A percentile compares a stretch with the other conserved stretches of the same genome.
phyloP scores from a whole-genome alignment of 2,329 filamentous ascomycete genomes.

The Diplodia seriata region DNA sequence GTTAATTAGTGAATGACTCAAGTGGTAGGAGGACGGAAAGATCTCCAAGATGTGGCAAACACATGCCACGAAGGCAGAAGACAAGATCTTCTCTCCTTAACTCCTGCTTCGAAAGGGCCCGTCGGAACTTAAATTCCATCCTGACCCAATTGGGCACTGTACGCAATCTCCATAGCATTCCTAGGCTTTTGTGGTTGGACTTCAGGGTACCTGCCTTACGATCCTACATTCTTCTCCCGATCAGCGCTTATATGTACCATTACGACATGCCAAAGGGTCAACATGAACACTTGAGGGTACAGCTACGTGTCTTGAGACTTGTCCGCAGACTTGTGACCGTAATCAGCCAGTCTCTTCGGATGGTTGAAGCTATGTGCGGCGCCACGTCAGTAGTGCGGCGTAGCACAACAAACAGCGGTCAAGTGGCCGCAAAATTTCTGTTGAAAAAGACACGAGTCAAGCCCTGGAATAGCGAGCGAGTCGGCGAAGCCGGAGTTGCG shows the following conservation, averaged over 20 bases:
- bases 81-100: background rate
- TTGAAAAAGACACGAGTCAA: background rate
- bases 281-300: no score
- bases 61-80: background rate
- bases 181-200: no score
- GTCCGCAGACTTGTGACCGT: background rate
- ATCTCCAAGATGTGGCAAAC: background rate
- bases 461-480: background rate
- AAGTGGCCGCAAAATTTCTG: background rate
- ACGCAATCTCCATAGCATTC: background rate
- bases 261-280: no score
- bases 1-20: background rate
- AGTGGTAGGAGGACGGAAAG: background rate
- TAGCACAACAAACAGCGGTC: background rate
- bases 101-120: background rate
- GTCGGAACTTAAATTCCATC: background rate
- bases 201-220: background rate
- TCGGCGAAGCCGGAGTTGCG: constrained; percentile 7
- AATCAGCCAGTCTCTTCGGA: background rate
- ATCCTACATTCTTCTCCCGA: background rate
- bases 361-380: background rate
- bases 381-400: background rate
- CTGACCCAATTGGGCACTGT: background rate
- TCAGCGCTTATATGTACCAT: background rate
- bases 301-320: background rate